Conservation (phyloP, 768 basidiomycete species). For the Termitomyces sp. region DNA sequence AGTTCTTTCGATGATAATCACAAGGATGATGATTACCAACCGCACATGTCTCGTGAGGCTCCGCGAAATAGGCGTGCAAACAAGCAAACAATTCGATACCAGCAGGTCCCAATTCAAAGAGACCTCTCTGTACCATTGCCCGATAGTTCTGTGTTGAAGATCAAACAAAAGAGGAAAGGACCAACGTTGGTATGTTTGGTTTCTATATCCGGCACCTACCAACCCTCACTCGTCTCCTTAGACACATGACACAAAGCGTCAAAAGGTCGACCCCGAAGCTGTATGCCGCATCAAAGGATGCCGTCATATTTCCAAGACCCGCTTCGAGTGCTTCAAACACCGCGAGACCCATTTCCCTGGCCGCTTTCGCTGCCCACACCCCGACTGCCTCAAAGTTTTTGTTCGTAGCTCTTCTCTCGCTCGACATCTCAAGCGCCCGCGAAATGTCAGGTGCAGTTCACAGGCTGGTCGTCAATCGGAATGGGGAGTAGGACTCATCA, state of each 20-base stretch:
- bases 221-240: background rate
- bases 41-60: background rate
- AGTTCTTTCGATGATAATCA: slow-evolving; percentile 4
- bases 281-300: slow-evolving; percentile 17
- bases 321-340: slow-evolving; percentile 17
- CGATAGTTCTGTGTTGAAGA: background rate
- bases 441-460: slow-evolving; percentile 6
- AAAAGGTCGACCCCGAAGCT: slow-evolving; percentile 10
- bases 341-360: slow-evolving; percentile 19
- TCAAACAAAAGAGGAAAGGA: slow-evolving; percentile 8
- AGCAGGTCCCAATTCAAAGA: background rate
- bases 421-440: slow-evolving; percentile 15
- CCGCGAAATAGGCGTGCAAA: background rate
- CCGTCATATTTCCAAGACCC: slow-evolving; percentile 15
- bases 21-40: slow-evolving; percentile 9
- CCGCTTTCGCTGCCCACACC: slow-evolving; percentile 16
- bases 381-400: slow-evolving; percentile 13
- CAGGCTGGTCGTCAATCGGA: slow-evolving; percentile 9
- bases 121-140: background rate
- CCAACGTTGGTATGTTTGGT: background rate
- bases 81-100: background rate
- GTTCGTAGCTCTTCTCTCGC: slow-evolving; percentile 17
- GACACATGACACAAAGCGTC: slow-evolving; percentile 7
- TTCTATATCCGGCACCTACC: background rate
- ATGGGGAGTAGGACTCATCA: slow-evolving; percentile 13